phyloP scores from a whole-genome alignment of 345 rosid genomes.

The Acer saccharum region DNA sequence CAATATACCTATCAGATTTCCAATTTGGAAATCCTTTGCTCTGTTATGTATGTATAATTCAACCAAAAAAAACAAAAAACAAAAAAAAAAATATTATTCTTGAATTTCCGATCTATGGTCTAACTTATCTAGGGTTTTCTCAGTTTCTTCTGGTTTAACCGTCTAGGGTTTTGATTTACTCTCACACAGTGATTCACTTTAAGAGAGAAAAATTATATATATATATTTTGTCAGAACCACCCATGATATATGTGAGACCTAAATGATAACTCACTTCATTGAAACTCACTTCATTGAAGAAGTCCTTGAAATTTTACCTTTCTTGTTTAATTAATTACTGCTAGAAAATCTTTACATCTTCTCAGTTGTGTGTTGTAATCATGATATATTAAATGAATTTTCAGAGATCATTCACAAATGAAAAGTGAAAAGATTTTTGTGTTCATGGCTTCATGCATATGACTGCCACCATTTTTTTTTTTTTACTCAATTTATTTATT shows the following conservation, averaged over 20 bases:
- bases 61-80: not conserved
- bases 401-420: not conserved
- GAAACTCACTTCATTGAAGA: conserved; percentile 5
- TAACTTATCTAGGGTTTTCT: conserved; percentile 20
- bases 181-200: not conserved
- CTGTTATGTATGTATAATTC: not conserved
- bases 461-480: conserved; percentile 20
- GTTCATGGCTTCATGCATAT: conserved; percentile 34
- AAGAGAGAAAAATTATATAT: not conserved
- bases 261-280: conserved; percentile 14
- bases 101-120: not conserved
- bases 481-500: not conserved
- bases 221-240: conserved; percentile 9
- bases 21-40: conserved; percentile 15
- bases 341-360: not conserved
- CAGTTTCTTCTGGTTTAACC: not conserved
- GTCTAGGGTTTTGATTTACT: not conserved
- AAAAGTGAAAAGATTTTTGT: conserved; percentile 12
- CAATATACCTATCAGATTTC: not conserved
- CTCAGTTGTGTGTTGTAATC: not conserved
- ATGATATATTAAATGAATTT: not conserved
- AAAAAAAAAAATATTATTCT: no score
- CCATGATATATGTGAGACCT: conserved; percentile 9
- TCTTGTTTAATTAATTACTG: not conserved
- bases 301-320: not conserved